Base-by-base conservation (phyloP, 2,329 filamentous ascomycete genomes). In the Cordyceps javanica region DNA sequence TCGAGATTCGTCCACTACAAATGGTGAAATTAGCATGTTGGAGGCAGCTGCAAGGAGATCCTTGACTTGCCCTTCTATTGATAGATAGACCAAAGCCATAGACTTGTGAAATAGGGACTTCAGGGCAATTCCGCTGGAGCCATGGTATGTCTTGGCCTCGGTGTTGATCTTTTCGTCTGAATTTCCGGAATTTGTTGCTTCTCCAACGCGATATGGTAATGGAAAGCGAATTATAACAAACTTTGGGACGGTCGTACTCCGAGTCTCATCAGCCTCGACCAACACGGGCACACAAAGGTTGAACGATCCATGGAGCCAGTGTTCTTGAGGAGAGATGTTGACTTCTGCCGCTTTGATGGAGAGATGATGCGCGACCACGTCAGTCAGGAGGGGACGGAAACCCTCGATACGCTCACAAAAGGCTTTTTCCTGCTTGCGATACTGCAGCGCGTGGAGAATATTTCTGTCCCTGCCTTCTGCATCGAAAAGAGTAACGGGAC, bases 141-240 rank as follows among this genome's bases (percentile, higher is more conserved):
- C 70, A 75, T 23, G 69, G 60, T 71, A 76, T 2, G 72, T 72
- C 2, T 67, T 73, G 13, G 68, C 72, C 63, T 76, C 73, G 58
- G 64, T 64, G 19, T 67, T 60, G 2, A 76, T 26, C 65, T 77
- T 76, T 62, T 77, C 73, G 42, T 77, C 71, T 13, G 67, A 66
- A 49, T 70, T 75, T 4, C 72, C 74, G 10, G 61, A 60, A 21
- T 70, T 32, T 9, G 48, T 59, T 14, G 55, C 57, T 55, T 76
- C 75, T 10, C 73, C 74, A 5, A 73, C 61, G 52, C 70, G 70
- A 60, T 69, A 69, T 25, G 69, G 69, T 59, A 72, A 59, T 51
- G 72, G 66, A 51, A 69, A 66, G 21, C 68, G 64, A 41, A 70
- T 45, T 59, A 67, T 59, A 28, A 32, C 44, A 50, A 25, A 61